These are phyloP conservation scores for Coemansia sp. DNA, from an alignment of 192 early-diverging fungal genomes.

Conservation along the genomic window DNA sequence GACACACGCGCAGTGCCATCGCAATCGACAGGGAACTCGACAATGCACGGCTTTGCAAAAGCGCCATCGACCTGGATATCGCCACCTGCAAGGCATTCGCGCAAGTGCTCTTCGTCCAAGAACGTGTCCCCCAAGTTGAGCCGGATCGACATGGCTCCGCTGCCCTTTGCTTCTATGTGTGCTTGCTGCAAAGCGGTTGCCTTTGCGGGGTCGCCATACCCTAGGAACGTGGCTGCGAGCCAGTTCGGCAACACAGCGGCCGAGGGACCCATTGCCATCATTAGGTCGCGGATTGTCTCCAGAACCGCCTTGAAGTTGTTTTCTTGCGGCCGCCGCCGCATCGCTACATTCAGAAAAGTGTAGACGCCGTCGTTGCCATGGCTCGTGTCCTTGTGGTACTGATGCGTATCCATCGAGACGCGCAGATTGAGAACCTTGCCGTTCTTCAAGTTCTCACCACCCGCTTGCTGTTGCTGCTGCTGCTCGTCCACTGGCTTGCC, in stretches of 20 bases:
- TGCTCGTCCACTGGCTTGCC: slow-evolving; percentile 61
- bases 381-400: slow-evolving; percentile 58
- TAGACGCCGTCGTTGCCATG: slow-evolving; percentile 65
- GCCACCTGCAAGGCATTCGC: slow-evolving; percentile 56
- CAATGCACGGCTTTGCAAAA: slow-evolving; percentile 63
- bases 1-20: slow-evolving; percentile 53
- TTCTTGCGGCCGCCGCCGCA: slow-evolving; percentile 84
- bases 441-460: slow-evolving; percentile 12
- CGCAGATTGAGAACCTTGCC: slow-evolving; percentile 62
- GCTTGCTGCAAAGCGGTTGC: slow-evolving; percentile 51
- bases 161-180: not conserved
- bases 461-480: slow-evolving; percentile 35
- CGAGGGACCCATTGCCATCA: slow-evolving; percentile 38
- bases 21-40: slow-evolving; percentile 60
- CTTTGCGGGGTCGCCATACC: slow-evolving; percentile 89
- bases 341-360: slow-evolving; percentile 81
- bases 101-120: slow-evolving; percentile 74
- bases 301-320: slow-evolving; percentile 93
- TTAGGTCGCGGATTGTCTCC: slow-evolving; percentile 86
- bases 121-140: slow-evolving; percentile 91
- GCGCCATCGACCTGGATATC: not conserved
- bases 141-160: slow-evolving; percentile 41
- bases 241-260: slow-evolving; percentile 74
- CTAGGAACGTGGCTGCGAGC: slow-evolving; percentile 87
- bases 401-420: slow-evolving; percentile 82